Evolutionary conservation across 2,329 filamentous ascomycete genomes (phyloP).

Genomic region (Alternaria conjuncta): DNA sequence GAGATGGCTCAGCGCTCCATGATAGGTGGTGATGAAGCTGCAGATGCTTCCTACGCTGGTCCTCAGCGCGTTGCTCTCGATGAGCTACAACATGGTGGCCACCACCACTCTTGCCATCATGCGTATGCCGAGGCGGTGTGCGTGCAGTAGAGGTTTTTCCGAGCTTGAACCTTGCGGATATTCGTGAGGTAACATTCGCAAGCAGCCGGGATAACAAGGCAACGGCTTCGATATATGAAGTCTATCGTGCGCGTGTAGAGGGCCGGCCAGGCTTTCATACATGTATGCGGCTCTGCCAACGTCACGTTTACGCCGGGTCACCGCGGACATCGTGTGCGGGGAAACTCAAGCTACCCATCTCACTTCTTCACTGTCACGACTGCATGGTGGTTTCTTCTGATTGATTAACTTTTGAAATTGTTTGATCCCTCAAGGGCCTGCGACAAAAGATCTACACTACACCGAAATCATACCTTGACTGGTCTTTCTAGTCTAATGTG

Average conservation of each 20-base stretch:
- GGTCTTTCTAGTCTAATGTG: constrained; percentile 21
- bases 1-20: not conserved
- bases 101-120: not conserved
- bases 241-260: not conserved
- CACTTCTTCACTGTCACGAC: not conserved
- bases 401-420: not conserved
- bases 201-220: too few relatives aligned
- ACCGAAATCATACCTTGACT: constrained; percentile 16
- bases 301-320: constrained; percentile 9
- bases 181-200: not conserved
- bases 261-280: not conserved
- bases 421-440: constrained; percentile 1
- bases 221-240: not conserved
- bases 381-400: not conserved
- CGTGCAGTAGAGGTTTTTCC: not conserved
- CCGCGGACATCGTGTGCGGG: constrained; percentile 10
- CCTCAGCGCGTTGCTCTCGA: not conserved
- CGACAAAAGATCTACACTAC: constrained; percentile 17
- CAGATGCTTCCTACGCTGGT: not conserved
- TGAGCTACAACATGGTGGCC: not conserved
- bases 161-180: not conserved
- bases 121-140: not conserved
- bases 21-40: not conserved
- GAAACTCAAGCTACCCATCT: not conserved
- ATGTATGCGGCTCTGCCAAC: not conserved